phyloP scores from a whole-genome alignment of 208 protist species.

The Leishmania amazonensis region DNA sequence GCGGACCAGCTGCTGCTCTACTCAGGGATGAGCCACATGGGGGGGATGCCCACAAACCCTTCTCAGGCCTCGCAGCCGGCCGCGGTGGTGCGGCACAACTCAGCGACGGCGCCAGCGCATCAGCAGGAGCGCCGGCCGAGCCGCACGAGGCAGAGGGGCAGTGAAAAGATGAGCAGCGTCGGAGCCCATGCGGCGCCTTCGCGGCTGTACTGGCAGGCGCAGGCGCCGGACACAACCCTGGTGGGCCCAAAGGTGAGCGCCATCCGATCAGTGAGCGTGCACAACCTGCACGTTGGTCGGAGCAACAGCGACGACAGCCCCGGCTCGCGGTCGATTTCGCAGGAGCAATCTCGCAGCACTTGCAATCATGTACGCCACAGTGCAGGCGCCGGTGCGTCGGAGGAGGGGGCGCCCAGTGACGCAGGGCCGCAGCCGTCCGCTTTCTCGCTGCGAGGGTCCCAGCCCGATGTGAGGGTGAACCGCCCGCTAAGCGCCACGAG shows the following conservation, averaged over 20 bases:
- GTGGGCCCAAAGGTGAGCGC: slow-evolving; percentile 1
- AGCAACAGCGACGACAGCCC: neutral
- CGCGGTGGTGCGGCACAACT: neutral
- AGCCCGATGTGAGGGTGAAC: neutral
- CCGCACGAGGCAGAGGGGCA: neutral
- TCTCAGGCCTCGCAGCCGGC: neutral
- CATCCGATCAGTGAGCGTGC: slow-evolving; percentile 8
- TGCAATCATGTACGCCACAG: neutral
- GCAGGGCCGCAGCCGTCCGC: neutral
- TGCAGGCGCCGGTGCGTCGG: neutral
- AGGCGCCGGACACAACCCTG: slow-evolving; percentile 11
- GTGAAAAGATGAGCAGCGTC: neutral
- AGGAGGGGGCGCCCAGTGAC: neutral
- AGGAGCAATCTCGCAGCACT: slow-evolving; percentile 11
- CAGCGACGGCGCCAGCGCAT: neutral
- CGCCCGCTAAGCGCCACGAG: neutral
- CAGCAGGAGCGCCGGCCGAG: slow-evolving; percentile 3
- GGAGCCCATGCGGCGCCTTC: neutral
- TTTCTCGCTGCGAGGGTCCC: neutral
- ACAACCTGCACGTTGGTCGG: neutral
- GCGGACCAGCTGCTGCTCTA: slow-evolving; percentile 62
- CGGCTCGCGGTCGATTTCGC: neutral
- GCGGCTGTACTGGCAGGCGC: slow-evolving; percentile 11
- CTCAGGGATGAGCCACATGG: slow-evolving; percentile 18
- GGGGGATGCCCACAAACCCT: neutral